phyloP scores from a whole-genome alignment of 352 stramenopile genomes.

The Blastocystis sp. region DNA sequence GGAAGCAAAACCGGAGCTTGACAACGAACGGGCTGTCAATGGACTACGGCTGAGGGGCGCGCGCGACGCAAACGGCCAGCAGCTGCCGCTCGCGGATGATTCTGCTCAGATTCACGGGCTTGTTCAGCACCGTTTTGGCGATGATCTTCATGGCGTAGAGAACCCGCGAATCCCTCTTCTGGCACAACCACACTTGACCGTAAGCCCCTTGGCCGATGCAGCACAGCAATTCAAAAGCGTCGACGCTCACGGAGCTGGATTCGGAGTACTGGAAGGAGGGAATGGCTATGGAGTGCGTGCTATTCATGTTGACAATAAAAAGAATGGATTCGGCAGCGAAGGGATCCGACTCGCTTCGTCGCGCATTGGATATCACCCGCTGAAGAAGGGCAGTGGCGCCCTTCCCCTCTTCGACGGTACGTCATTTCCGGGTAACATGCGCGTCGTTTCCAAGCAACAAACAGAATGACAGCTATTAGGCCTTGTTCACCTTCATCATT shows the following conservation, averaged over 20 bases:
- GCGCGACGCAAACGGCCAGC: neutral
- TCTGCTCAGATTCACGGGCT: slow-evolving; percentile 5
- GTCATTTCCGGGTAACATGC: slow-evolving; percentile 64
- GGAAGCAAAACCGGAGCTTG: slow-evolving; percentile 82
- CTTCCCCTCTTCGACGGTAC: slow-evolving; percentile 37
- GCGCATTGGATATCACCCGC: neutral
- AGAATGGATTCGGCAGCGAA: neutral
- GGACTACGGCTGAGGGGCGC: neutral
- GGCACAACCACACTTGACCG: slow-evolving; percentile 61
- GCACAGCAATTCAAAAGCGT: slow-evolving; percentile 59
- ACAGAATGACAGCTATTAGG: slow-evolving; percentile 23
- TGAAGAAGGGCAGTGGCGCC: neutral
- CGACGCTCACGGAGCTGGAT: neutral
- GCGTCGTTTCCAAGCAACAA: slow-evolving; percentile 65
- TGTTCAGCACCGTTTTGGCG: slow-evolving; percentile 24
- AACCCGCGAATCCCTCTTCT: slow-evolving; percentile 63
- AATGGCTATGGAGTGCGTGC: slow-evolving; percentile 5
- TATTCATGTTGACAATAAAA: neutral
- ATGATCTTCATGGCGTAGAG: slow-evolving; percentile 69
- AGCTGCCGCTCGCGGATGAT: slow-evolving; percentile 51
- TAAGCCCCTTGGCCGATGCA: slow-evolving; percentile 70
- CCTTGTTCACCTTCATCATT: slow-evolving; percentile 44
- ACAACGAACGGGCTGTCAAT: slow-evolving; percentile 83
- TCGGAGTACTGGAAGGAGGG: slow-evolving; percentile 48
- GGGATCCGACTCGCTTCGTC: neutral